Base-by-base conservation (phyloP, 2,329 filamentous ascomycete species). In the Clarireedia sp. region DNA sequence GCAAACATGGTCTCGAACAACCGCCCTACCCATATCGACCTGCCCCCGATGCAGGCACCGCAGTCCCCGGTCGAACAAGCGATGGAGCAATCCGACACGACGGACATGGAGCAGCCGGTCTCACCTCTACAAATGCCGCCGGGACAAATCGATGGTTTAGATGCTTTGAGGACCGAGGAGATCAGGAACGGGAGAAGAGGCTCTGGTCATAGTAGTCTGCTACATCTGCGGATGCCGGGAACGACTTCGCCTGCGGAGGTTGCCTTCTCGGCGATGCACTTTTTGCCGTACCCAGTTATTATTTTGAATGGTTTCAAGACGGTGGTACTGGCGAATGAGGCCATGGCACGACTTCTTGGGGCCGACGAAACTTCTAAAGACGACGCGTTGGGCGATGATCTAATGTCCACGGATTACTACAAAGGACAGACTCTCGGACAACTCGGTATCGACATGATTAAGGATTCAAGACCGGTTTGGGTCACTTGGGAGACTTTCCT, bases 271-370 rank as follows among this genome's bases (percentile, higher is more conserved):
- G 82, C 86, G 5, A 73, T 91, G 70, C 85, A 88, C 64, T 89
- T 87, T 65, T 74, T 91, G 5, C 88, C 87, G 0, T 81, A 89
- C 47, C 87, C 87, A 0, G 68, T 89, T 4, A 68, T 90, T 37
- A 81, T 91, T 1, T 72, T 91, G 37, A 85, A 84, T 50, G 80
- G 77, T 37, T 65, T 80, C 29, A 90, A 90, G 69, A 87, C 83
- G 0, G 78, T 90, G 3, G 77, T 87, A 1, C 70, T 90, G 41
- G 87, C 86, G 33, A 91, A 91, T 63, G 85, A 90, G 62, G 83
- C 87, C 19, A 85, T 90, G 80, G 85, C 82, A 1, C 77, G 81
- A 54, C 71, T 91, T 63, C 71, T 91, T 21, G 84, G 82, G 3
- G 74, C 87, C 48, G 74, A 81, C 24, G 69, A 73, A 21, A 64